Evolutionary conservation across 2,329 filamentous ascomycete species (phyloP).

Genomic region (Penicillium corylophilum): DNA sequence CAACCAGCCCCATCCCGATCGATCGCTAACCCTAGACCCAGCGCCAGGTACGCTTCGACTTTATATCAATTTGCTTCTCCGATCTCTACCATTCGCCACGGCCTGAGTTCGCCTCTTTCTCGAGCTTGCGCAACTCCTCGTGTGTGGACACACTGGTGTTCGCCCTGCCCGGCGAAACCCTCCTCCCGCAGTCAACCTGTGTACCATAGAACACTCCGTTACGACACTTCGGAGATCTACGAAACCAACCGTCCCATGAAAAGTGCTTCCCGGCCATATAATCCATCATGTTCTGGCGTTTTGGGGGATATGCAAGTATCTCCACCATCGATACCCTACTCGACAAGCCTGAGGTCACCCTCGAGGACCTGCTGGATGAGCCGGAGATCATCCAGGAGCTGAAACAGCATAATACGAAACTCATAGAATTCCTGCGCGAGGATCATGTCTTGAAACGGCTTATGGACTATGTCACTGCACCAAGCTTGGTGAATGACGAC

Average conservation of each 20-base stretch:
- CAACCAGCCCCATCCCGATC: constrained; percentile 12
- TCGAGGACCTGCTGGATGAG: constrained; percentile 95
- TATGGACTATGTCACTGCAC: constrained; percentile 86
- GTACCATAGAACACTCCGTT: constrained; percentile 31
- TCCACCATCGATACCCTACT: constrained; percentile 95
- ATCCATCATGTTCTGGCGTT: constrained; percentile 97
- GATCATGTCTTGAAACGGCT: constrained; percentile 80
- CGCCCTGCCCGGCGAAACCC: constrained; percentile 21
- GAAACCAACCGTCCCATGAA: constrained; percentile 36
- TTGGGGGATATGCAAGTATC: constrained; percentile 97
- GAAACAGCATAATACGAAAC: constrained; percentile 96
- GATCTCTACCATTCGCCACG: constrained; percentile 2
- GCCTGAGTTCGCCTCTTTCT: constrained; percentile 6
- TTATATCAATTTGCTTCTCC: constrained; percentile 4
- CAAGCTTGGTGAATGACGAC: constrained; percentile 56
- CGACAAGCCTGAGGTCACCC: constrained; percentile 89
- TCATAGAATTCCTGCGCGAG: constrained; percentile 92
- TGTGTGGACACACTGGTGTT: constrained; percentile 21
- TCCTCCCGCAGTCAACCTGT: constrained; percentile 13
- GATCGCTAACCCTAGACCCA: constrained; percentile 16
- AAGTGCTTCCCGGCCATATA: constrained; percentile 35
- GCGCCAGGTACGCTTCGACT: constrained; percentile 21
- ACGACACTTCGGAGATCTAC: constrained; percentile 27
- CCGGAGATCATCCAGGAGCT: constrained; percentile 95
- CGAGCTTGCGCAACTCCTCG: constrained; percentile 16